phyloP scores from a whole-genome alignment of 2,329 filamentous ascomycete genomes.

The Ceratocystis variospora region DNA sequence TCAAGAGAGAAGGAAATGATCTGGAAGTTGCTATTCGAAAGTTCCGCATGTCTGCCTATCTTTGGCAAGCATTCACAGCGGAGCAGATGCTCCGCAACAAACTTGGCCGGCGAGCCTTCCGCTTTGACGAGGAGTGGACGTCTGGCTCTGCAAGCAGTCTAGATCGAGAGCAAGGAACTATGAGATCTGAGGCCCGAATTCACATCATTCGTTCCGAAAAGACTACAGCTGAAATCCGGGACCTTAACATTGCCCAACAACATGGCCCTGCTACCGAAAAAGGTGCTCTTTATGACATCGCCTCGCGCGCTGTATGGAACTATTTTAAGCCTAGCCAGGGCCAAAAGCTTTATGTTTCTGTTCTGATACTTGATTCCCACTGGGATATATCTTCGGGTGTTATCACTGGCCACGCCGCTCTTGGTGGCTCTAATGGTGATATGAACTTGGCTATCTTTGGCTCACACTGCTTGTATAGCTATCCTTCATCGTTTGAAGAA shows the following conservation, averaged over 20 bases:
- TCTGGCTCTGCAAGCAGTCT: slow-evolving; percentile 63
- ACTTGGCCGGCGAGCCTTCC: slow-evolving; percentile 71
- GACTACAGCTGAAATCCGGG: slow-evolving; percentile 70
- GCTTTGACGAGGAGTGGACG: slow-evolving; percentile 93
- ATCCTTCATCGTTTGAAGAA: slow-evolving; percentile 78
- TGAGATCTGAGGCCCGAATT: slow-evolving; percentile 82
- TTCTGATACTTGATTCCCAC: slow-evolving; percentile 72
- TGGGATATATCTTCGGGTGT: slow-evolving; percentile 63
- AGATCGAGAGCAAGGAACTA: slow-evolving; percentile 55
- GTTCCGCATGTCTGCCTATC: slow-evolving; percentile 85
- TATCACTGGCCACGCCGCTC: slow-evolving; percentile 67
- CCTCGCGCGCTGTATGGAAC: slow-evolving; percentile 59
- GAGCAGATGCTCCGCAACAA: slow-evolving; percentile 91
- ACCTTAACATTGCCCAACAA: slow-evolving; percentile 67
- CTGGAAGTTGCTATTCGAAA: slow-evolving; percentile 72
- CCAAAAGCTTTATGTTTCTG: slow-evolving; percentile 79
- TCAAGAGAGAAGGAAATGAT: slow-evolving; percentile 67
- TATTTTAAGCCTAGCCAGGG: slow-evolving; percentile 63
- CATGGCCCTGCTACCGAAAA: slow-evolving; percentile 54
- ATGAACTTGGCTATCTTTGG: slow-evolving; percentile 81
- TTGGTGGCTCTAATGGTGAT: slow-evolving; percentile 61
- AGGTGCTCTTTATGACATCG: slow-evolving; percentile 62
- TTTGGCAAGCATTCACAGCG: slow-evolving; percentile 94
- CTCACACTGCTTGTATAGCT: slow-evolving; percentile 82
- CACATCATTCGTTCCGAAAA: slow-evolving; percentile 73